Evolutionary conservation across 2,329 filamentous ascomycete genomes (phyloP), one percentile per base, ranked within the genome.

Genomic region (Aphanocladium album): DNA sequence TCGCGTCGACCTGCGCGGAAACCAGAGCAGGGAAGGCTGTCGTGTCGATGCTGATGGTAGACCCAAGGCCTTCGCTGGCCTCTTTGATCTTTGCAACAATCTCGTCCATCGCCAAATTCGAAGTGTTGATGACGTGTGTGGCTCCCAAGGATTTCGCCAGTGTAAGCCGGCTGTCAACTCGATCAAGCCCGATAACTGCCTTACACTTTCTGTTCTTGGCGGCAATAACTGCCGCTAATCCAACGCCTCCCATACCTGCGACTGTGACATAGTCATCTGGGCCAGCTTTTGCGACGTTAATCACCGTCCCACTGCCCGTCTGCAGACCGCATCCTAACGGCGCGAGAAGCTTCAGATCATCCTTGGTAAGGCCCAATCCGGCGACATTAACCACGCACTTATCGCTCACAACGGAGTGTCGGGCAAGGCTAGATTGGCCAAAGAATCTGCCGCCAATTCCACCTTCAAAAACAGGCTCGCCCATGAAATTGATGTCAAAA

Each of bases 31-130:
- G 74, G 61, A 41, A 74, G 0, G 79, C 82, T 1, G 79, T 83
- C 0, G 80, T 82, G 58, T 84, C 81, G 55, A 84, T 72, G 5
- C 73, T 73, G 37, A 81, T 70, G 2, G 74, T 77, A 0, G 77
- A 72, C 0, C 80, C 80, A 0, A 74, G 68, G 6, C 81, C 74
- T 35, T 78, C 79, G 0, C 79, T 76, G 5, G 77, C 79, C 25
- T 66, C 60, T 25, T 64, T 65, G 33, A 75, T 70, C 57, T 66
- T 63, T 49, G 62, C 67, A 35, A 66, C 66, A 1, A 73, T 64
- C 19, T 73, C 63, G 6, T 46, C 55, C 54, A 65, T 65, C 0
- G 65, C 66, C 0, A 73, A 43, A 1, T 46, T 60, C 1, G 59
- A 61, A 14, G 67, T 64, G 39, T 68, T 66, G 43, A 75, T 68